A percentile compares a stretch with the other conserved stretches of the same genome.
phyloP scores from a whole-genome alignment of 352 stramenopile genomes.

The Blastocystis sp. region DNA sequence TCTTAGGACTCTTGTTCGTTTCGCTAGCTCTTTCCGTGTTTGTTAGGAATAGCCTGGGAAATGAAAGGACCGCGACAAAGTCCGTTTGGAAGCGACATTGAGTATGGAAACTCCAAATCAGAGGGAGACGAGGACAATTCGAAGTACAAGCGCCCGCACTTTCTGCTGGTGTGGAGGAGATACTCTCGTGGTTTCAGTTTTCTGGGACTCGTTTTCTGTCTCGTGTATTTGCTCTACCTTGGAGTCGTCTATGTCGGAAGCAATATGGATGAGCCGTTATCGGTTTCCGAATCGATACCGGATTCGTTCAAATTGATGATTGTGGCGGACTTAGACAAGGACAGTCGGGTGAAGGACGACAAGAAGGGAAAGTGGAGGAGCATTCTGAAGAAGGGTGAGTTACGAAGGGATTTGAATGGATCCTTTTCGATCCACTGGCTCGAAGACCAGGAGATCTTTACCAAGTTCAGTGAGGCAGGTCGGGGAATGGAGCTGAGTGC shows the following conservation, averaged over 20 bases:
- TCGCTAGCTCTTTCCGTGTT: not conserved
- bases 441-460: conserved; percentile 62
- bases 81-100: conserved; percentile 6
- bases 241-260: not conserved
- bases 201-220: not conserved
- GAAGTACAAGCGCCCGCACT: not conserved
- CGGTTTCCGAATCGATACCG: conserved; percentile 60
- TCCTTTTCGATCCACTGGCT: conserved; percentile 62
- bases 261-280: not conserved
- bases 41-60: not conserved
- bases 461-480: conserved; percentile 80
- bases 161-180: not conserved
- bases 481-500: conserved; percentile 87
- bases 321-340: conserved; percentile 88
- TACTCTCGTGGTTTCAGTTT: conserved; percentile 12
- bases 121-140: conserved; percentile 32
- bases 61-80: not conserved
- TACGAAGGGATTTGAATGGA: conserved; percentile 68
- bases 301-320: conserved; percentile 66
- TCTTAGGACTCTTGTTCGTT: not conserved
- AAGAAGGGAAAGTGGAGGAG: conserved; percentile 79
- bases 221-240: conserved; percentile 14
- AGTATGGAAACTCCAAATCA: not conserved
- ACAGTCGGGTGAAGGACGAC: conserved; percentile 72
- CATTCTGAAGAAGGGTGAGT: conserved; percentile 76